Evolutionary conservation across 768 basidiomycete species (phyloP).

Genomic region (Butyriboletus loyo): DNA sequence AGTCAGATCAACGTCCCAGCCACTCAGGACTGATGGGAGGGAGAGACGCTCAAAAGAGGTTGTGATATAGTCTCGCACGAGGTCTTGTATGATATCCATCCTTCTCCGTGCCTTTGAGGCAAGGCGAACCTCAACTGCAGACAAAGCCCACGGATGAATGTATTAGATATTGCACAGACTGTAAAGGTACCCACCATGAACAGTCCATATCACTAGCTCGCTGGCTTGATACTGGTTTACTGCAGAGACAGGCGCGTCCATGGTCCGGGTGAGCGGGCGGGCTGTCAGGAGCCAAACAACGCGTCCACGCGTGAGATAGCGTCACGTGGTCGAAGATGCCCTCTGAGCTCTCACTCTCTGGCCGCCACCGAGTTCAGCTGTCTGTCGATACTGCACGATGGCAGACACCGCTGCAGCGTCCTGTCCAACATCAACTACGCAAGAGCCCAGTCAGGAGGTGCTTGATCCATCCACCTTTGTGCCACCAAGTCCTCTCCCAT

Average conservation of each 20-base stretch:
- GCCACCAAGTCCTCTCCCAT: constrained; percentile 45
- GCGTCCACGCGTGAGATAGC: constrained; percentile 40
- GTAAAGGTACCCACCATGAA: constrained; percentile 51
- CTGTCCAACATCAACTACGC: constrained; percentile 7
- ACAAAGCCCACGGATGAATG: not conserved
- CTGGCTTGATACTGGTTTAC: not conserved
- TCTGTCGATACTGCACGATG: constrained; percentile 15
- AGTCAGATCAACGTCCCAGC: constrained; percentile 76
- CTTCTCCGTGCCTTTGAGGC: constrained; percentile 64
- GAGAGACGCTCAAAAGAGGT: constrained; percentile 62
- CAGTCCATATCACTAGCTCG: constrained; percentile 49
- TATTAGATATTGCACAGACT: not conserved
- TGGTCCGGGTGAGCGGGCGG: constrained; percentile 5
- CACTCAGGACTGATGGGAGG: constrained; percentile 66
- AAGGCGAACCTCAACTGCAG: constrained; percentile 80
- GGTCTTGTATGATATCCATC: constrained; percentile 68
- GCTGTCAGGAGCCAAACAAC: constrained; percentile 40
- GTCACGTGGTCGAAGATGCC: constrained; percentile 31
- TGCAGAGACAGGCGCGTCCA: constrained; percentile 5
- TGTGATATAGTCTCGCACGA: constrained; percentile 55
- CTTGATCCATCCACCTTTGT: constrained; percentile 54
- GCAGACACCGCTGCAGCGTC: constrained; percentile 15
- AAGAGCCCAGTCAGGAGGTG: constrained; percentile 17
- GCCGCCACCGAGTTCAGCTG: not conserved
- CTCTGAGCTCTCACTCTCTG: not conserved